Conservation (phyloP, 2,329 filamentous ascomycete genomes). For the Coniochaeta pulveracea region DNA sequence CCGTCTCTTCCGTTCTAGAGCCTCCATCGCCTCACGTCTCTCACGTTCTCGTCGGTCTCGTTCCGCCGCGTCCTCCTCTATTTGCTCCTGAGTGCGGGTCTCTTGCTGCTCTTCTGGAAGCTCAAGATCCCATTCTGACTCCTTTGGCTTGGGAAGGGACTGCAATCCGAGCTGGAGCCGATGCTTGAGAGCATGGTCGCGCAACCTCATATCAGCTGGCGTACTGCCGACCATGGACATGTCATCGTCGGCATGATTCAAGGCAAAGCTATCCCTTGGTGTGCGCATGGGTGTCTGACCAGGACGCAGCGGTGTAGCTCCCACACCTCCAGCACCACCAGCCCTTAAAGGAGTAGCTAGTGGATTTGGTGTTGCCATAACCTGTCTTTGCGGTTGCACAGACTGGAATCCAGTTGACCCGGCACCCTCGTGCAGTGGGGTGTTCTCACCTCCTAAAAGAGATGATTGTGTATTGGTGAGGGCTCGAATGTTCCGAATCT, state of each 20-base stretch:
- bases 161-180: slow-evolving; percentile 65
- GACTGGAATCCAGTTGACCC: slow-evolving; percentile 84
- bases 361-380: slow-evolving; percentile 86
- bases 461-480: slow-evolving; percentile 91
- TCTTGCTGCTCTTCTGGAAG: slow-evolving; percentile 74
- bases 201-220: slow-evolving; percentile 62
- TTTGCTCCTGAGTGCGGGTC: slow-evolving; percentile 30
- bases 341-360: slow-evolving; percentile 78
- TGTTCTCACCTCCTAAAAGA: slow-evolving; percentile 86
- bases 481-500: slow-evolving; percentile 86
- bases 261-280: slow-evolving; percentile 73
- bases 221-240: slow-evolving; percentile 63
- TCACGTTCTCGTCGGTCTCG: slow-evolving; percentile 70
- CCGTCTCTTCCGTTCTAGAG: slow-evolving; percentile 67
- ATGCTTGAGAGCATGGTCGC: slow-evolving; percentile 56
- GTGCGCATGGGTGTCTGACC: slow-evolving; percentile 81
- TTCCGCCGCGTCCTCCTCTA: slow-evolving; percentile 55
- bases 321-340: slow-evolving; percentile 48
- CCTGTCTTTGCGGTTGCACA: slow-evolving; percentile 67
- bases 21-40: slow-evolving; percentile 55
- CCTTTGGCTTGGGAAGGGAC: slow-evolving; percentile 81
- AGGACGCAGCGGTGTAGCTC: slow-evolving; percentile 55
- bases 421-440: slow-evolving; percentile 69
- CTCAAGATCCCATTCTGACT: slow-evolving; percentile 89
- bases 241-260: slow-evolving; percentile 61